These are phyloP conservation scores for Aethionema arabicum DNA, from an alignment of 345 rosid genomes.

Conservation along the genomic window DNA sequence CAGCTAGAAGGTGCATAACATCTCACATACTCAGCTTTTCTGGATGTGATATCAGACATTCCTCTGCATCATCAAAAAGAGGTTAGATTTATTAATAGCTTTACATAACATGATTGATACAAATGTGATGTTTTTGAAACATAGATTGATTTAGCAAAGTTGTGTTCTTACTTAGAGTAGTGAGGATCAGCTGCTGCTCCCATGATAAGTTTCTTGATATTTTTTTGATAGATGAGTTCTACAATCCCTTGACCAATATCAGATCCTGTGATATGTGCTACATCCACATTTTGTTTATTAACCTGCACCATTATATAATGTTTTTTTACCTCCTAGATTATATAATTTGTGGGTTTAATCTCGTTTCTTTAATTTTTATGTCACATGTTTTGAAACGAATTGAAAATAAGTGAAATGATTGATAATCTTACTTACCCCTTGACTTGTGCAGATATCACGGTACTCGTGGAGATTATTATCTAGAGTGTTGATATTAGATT, in stretches of 20 bases:
- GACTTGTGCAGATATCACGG: constrained; percentile 46
- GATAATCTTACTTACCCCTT: constrained; percentile 47
- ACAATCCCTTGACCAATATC: constrained; percentile 64
- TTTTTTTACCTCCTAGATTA: too few relatives aligned
- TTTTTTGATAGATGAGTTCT: constrained; percentile 48
- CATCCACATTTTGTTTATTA: constrained; percentile 47
- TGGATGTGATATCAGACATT: constrained; percentile 61
- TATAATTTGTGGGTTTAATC: too few relatives aligned
- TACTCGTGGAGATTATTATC: constrained; percentile 46
- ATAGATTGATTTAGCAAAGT: background rate
- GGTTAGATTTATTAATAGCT: background rate
- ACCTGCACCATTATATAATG: constrained; percentile 40
- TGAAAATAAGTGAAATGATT: too few relatives aligned
- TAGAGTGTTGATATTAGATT: constrained; percentile 48
- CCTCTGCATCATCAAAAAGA: constrained; percentile 50
- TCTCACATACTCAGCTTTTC: constrained; percentile 58
- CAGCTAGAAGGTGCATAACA: constrained; percentile 59
- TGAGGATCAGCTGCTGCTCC: constrained; percentile 84
- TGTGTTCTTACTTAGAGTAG: constrained; percentile 46
- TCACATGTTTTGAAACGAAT: too few relatives aligned
- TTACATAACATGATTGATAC: too few relatives aligned
- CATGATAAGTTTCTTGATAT: constrained; percentile 72
- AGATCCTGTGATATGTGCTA: constrained; percentile 38
- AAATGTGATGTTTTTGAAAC: background rate
- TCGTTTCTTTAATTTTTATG: too few relatives aligned